A percentile compares a stretch with the other conserved stretches of the same genome.
Conservation (phyloP, 2,329 filamentous ascomycete genomes). For the Polytolypa hystricis region DNA sequence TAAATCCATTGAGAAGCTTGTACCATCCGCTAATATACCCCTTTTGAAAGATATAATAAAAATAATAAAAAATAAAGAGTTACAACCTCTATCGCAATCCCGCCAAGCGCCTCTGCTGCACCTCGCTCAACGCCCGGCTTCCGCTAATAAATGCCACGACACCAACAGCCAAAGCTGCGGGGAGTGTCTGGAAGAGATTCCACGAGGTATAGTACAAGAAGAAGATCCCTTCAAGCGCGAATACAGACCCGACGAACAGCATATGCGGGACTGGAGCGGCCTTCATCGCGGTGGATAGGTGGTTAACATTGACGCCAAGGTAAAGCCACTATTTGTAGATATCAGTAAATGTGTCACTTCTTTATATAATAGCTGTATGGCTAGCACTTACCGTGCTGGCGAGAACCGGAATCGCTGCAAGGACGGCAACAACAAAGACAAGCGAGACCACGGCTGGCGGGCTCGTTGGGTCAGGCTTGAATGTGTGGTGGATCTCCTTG, state of each 20-base stretch:
- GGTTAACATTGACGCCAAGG: slow-evolving; percentile 72
- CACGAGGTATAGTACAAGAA: slow-evolving; percentile 88
- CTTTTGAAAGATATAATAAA: neutral
- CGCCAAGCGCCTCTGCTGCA: slow-evolving; percentile 74
- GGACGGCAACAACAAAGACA: slow-evolving; percentile 61
- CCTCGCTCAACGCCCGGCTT: slow-evolving; percentile 80
- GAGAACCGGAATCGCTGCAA: slow-evolving; percentile 63
- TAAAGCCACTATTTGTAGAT: slow-evolving; percentile 54
- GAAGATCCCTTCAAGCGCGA: slow-evolving; percentile 84
- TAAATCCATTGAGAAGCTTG: no score
- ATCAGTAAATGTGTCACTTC: slow-evolving; percentile 6
- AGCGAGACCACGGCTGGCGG: slow-evolving; percentile 71
- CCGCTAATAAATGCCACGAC: slow-evolving; percentile 73
- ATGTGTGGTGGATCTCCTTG: slow-evolving; percentile 81
- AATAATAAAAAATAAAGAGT: slow-evolving; percentile 6
- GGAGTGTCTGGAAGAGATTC: slow-evolving; percentile 84
- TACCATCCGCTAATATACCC: neutral
- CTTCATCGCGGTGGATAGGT: slow-evolving; percentile 63
- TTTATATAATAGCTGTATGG: neutral
- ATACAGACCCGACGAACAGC: slow-evolving; percentile 75
- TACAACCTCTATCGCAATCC: slow-evolving; percentile 45
- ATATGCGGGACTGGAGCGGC: slow-evolving; percentile 69
- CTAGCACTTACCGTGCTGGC: slow-evolving; percentile 51
- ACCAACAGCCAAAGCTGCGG: slow-evolving; percentile 57
- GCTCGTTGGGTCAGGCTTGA: slow-evolving; percentile 67